A percentile compares a stretch with the other conserved stretches of the same genome.
phyloP scores from a whole-genome alignment of 108 stramenopile species.

The Nitzschia putrida region DNA sequence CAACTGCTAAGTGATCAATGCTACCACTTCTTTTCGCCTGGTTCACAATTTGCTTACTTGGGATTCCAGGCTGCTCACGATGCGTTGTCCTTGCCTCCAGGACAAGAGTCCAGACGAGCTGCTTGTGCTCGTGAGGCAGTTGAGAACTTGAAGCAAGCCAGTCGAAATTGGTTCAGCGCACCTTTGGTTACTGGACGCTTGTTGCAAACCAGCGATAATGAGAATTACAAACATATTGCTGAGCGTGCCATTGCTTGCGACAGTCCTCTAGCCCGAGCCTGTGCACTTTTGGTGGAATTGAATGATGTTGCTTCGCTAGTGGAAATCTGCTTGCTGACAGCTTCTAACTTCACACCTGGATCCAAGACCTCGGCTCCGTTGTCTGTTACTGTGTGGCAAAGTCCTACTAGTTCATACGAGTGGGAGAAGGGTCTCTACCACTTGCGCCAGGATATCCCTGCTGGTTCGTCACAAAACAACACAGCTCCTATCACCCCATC shows the following conservation, averaged over 20 bases:
- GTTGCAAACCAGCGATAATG: constrained; percentile 37
- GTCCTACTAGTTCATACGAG: constrained; percentile 24
- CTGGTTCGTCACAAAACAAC: constrained; percentile 9
- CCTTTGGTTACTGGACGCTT: constrained; percentile 68
- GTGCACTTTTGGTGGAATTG: constrained; percentile 61
- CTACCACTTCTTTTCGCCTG: constrained; percentile 87
- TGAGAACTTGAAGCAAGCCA: constrained; percentile 60
- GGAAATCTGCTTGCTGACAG: constrained; percentile 78
- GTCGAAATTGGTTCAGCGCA: constrained; percentile 76
- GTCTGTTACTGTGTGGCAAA: not conserved
- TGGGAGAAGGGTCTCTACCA: constrained; percentile 87
- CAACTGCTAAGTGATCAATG: constrained; percentile 65
- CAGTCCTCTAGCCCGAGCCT: constrained; percentile 80
- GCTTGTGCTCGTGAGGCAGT: constrained; percentile 53
- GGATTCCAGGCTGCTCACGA: constrained; percentile 76
- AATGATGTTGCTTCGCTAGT: constrained; percentile 67
- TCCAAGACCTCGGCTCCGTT: not conserved
- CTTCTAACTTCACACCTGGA: constrained; percentile 66
- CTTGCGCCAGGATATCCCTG: constrained; percentile 9
- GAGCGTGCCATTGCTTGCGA: constrained; percentile 53
- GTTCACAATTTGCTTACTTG: constrained; percentile 72
- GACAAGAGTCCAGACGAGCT: constrained; percentile 43
- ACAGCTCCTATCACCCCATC: constrained; percentile 44
- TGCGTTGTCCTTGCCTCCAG: constrained; percentile 47
- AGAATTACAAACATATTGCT: constrained; percentile 52